These are phyloP conservation scores for Graphilbum fragrans DNA, from an alignment of 2,329 filamentous ascomycete genomes.

Conservation along the genomic window DNA sequence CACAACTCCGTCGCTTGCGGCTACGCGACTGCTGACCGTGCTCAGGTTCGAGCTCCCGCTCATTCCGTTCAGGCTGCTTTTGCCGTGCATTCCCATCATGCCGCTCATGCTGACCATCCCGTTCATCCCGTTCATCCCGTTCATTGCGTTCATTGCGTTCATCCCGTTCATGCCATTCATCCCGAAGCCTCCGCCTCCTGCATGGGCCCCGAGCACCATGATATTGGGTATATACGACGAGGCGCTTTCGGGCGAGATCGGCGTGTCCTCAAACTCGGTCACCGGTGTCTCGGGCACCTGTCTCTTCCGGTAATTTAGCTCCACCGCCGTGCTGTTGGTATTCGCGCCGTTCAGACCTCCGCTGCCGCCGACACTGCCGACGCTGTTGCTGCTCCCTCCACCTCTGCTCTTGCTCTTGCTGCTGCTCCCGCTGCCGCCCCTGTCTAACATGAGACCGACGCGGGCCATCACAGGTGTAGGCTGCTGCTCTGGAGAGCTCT, in stretches of 20 bases:
- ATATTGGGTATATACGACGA: constrained; percentile 68
- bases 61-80: constrained; percentile 21
- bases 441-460: background rate
- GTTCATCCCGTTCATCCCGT: no score
- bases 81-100: constrained; percentile 48
- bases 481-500: background rate
- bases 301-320: no score
- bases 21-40: constrained; percentile 15
- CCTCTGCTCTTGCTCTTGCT: background rate
- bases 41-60: no score
- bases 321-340: constrained; percentile 1
- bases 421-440: background rate
- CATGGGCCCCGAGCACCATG: constrained; percentile 72
- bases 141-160: no score
- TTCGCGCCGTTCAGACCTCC: background rate
- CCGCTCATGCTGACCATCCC: no score
- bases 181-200: no score
- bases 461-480: background rate
- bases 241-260: constrained; percentile 68
- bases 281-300: constrained; percentile 79
- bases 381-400: background rate
- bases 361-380: background rate
- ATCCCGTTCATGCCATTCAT: no score
- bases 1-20: background rate
- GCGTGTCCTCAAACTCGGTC: constrained; percentile 88